These are phyloP conservation scores for Echium plantagineum DNA, from an alignment of 257 asterid species.

Conservation along the genomic window DNA sequence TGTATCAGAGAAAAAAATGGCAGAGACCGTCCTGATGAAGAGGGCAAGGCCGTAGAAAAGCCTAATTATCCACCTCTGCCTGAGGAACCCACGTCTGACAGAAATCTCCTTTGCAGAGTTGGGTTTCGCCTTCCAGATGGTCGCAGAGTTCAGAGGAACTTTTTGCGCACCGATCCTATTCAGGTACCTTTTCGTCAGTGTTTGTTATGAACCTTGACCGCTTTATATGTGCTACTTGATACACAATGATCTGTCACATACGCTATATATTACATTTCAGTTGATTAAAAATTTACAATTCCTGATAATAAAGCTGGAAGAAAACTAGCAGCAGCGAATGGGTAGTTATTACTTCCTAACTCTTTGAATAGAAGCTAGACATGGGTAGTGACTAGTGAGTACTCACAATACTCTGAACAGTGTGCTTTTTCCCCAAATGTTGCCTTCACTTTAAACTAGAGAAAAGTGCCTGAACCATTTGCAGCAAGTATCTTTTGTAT, in stretches of 20 bases:
- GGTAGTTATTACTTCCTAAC: no score
- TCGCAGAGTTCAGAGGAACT: slow-evolving; percentile 83
- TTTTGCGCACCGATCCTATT: slow-evolving; percentile 70
- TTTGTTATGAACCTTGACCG: background rate
- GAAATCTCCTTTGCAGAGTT: slow-evolving; percentile 64
- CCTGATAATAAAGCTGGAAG: background rate
- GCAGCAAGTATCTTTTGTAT: no score
- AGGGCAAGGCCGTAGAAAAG: slow-evolving; percentile 13
- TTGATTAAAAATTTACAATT: no score
- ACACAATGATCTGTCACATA: background rate
- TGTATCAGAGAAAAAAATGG: slow-evolving; percentile 25
- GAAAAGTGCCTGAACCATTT: background rate
- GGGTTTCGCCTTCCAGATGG: slow-evolving; percentile 98
- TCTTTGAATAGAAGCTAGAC: no score
- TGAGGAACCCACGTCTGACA: slow-evolving; percentile 78
- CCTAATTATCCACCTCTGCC: slow-evolving; percentile 71
- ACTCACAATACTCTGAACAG: no score
- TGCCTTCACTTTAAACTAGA: no score
- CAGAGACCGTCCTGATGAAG: slow-evolving; percentile 25
- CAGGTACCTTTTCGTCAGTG: slow-evolving; percentile 35
- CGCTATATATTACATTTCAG: no score
- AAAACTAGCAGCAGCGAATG: background rate
- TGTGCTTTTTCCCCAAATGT: no score
- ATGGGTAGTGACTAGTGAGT: no score
- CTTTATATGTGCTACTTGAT: no score